Evolutionary conservation across 2,329 filamentous ascomycete species (phyloP), one percentile per base, ranked within the genome.

Genomic region (Uncinocarpus reesii): DNA sequence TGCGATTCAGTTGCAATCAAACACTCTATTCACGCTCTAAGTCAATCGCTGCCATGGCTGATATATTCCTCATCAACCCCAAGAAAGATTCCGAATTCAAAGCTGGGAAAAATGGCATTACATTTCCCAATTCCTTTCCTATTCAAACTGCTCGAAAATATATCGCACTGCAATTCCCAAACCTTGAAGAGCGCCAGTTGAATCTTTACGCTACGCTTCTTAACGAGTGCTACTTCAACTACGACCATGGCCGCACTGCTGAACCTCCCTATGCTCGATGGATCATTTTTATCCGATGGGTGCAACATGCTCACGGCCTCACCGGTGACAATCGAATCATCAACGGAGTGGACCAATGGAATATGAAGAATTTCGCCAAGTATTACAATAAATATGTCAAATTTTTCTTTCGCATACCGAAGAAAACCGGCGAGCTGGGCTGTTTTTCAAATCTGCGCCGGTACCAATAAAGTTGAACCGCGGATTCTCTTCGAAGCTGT

Each of bases 401-500:
- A 11, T 20, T 45, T 15, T 11, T 45, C 11, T 28, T 45, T 15
- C 42, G 42, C 6, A 45, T 45, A 16, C 42, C 42, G 1, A 45
- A 45, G 32, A 45, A 28, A n/a, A 45, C 42, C 13, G 42, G 42
- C 7, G 42, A 45, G 2, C 13, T 45, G 42, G n/a, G 20, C 42
- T n/a, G 42, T 45, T 28, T 45, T 45, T 15, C 42, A 45, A 29
- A 45, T 45, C 7, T 45, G 42, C 24, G 42, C 42, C 4, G 42
- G 16, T 7, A 45, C 42, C 8, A n/a, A 35, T 4, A 45, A 45
- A 13, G 32, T 45, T n/a, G 32, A 16, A 5, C 42, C 20, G 2
- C 15, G 23, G 4, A 37, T 45, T 16, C 36, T 45, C 21, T 45
- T 45, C 8, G 42, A 45, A n/a, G 42, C 42, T 7, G 23, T 45